Evolutionary conservation across 305 asterid species (phyloP), one percentile per base, ranked within the genome.

Genomic region (Striga hermonthica): DNA sequence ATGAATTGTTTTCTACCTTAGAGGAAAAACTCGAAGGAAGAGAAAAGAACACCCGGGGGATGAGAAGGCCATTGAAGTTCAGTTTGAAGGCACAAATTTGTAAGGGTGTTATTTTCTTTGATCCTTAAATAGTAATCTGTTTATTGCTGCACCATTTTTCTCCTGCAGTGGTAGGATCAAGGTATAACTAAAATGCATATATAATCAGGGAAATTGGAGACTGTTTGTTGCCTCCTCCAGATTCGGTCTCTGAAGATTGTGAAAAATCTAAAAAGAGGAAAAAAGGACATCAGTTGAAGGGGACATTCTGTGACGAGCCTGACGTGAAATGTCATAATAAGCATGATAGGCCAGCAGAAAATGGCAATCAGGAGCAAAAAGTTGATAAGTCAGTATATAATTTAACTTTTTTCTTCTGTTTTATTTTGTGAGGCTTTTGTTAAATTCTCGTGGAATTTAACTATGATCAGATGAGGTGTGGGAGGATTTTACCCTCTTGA

Each of bases 191-290:
- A 54, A 47, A 53, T 68, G 10, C 74, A 11, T 62, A 41, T 67
- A n/a, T 56, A 36, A 66, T 53, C 84, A 75, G 84, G 73, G 72
- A 71, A 38, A 4, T 4, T 45, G 75, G 70, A 64, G 78, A 39
- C 67, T 40, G 31, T 68, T 9, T 11, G 15, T 65, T 49, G 58
- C 68, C 15, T 15, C 65, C 75, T 56, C 80, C 67, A 47, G 80
- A 82, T 45, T 57, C 47, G 28, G 71, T 66, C 69, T 65, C 82
- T 49, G 80, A 49, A 64, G 60, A 57, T 52, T 38, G 73, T 59
- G 76, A 65, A 65, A 74, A 74, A 43, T 74, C 61, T 55, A 83
- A 88, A 79, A 86, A 80, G 81, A 82, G 78, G 81, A 79, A 65
- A 62, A 79, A 80, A 68, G 61, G 67, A 62, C 59, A 55, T 50